Conservation (phyloP, 495 filamentous ascomycete genomes). For the Trichocladium uniseriatum region DNA sequence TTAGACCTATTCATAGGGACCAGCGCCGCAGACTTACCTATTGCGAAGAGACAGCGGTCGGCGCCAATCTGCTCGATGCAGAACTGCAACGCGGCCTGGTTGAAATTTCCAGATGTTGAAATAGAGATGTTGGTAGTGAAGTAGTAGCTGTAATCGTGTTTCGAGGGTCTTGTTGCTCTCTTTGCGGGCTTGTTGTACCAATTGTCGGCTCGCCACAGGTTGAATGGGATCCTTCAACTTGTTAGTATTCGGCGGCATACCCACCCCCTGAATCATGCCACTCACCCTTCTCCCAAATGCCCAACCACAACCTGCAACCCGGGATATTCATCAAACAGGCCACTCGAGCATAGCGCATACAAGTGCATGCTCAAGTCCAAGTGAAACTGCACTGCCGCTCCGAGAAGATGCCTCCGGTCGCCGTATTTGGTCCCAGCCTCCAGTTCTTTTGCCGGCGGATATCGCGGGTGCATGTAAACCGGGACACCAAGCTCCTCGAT, state of each 20-base stretch:
- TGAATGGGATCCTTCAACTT: constrained; percentile 47
- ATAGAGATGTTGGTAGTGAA: constrained; percentile 54
- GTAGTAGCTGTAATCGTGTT: constrained; percentile 52
- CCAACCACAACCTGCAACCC: constrained; percentile 51
- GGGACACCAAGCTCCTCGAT: constrained; percentile 52
- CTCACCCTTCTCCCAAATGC: constrained; percentile 50
- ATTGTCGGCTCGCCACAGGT: constrained; percentile 53
- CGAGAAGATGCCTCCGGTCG: constrained; percentile 23
- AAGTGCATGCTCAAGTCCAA: constrained; percentile 32
- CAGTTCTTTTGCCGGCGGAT: constrained; percentile 28
- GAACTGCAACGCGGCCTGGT: constrained; percentile 44
- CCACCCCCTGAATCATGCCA: background rate
- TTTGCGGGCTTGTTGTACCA: constrained; percentile 47
- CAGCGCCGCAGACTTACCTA: constrained; percentile 17
- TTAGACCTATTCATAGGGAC: background rate
- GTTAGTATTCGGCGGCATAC: background rate
- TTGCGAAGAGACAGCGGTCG: constrained; percentile 32
- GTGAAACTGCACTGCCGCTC: constrained; percentile 31
- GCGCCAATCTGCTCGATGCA: constrained; percentile 33
- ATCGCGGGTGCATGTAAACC: constrained; percentile 52
- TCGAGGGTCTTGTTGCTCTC: constrained; percentile 44
- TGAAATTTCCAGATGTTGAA: constrained; percentile 55
- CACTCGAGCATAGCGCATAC: constrained; percentile 28
- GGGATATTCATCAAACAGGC: constrained; percentile 45
- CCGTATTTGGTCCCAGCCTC: constrained; percentile 15